Conservation (phyloP, 139 green algal genomes). For the Micractinium sp. region DNA sequence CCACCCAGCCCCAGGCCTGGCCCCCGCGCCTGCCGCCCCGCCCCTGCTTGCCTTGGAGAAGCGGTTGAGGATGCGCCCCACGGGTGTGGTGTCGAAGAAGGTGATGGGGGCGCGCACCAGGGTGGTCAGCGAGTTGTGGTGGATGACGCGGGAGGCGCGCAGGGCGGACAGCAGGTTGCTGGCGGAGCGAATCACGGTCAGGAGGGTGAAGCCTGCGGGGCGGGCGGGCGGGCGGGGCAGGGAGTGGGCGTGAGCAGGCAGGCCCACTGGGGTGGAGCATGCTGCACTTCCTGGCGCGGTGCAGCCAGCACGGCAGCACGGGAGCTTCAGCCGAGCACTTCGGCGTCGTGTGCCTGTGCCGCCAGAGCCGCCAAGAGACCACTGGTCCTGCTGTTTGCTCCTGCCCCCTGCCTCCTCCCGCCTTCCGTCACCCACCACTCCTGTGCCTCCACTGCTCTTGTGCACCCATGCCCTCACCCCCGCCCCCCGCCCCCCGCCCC, state of each 20-base stretch:
- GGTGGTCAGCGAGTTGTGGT: slow-evolving; percentile 36
- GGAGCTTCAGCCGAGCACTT: too few species aligned
- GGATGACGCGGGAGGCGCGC: slow-evolving; percentile 48
- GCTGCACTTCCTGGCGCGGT: too few species aligned
- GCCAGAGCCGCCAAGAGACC: too few species aligned
- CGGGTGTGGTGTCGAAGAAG: slow-evolving; percentile 95
- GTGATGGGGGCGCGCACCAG: slow-evolving; percentile 68
- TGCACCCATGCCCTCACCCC: background rate
- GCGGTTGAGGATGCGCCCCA: slow-evolving; percentile 91
- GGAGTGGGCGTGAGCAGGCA: background rate
- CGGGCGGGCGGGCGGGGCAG: background rate
- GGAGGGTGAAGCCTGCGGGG: slow-evolving; percentile 29
- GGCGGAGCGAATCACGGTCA: slow-evolving; percentile 44
- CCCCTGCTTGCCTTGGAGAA: slow-evolving; percentile 71
- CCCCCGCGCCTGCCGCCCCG: background rate
- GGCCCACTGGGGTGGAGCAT: too few species aligned
- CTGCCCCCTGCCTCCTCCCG: too few species aligned
- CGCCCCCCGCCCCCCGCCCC: background rate
- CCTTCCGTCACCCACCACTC: too few species aligned
- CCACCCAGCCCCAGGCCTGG: too few species aligned
- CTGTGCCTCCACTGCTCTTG: background rate
- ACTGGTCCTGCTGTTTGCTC: too few species aligned
- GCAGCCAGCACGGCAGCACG: too few species aligned
- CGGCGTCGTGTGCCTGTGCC: background rate
- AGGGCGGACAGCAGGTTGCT: slow-evolving; percentile 50